These are phyloP conservation scores for Gynostemma pentaphyllum DNA, from an alignment of 306 rosid genomes.

Conservation along the genomic window DNA sequence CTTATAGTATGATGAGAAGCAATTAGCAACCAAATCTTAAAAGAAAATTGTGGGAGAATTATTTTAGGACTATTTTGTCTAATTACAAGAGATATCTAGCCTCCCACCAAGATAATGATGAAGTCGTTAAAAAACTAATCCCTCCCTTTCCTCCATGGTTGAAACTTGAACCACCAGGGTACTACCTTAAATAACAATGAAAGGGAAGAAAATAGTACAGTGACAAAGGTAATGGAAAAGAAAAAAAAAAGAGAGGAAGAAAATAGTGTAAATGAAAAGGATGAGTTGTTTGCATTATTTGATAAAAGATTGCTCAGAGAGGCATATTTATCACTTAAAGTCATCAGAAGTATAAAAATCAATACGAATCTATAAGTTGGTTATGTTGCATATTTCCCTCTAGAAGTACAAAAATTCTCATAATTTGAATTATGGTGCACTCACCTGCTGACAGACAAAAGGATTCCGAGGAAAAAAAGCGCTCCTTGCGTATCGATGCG, in stretches of 20 bases:
- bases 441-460: slow-evolving; percentile 86
- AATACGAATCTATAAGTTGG: not conserved
- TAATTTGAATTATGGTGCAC: not conserved
- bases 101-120: too few relatives aligned
- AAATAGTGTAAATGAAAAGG: not conserved
- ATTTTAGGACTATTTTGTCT: too few relatives aligned
- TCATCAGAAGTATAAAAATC: not conserved
- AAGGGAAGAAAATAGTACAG: not conserved
- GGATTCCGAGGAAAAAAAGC: slow-evolving; percentile 90
- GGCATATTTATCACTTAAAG: not conserved
- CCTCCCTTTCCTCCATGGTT: too few relatives aligned
- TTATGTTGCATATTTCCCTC: not conserved
- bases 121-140: too few relatives aligned
- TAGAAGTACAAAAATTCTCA: not conserved
- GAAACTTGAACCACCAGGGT: too few relatives aligned
- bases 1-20: not conserved
- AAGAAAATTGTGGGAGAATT: too few relatives aligned
- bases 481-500: slow-evolving; percentile 92
- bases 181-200: too few relatives aligned
- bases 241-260: not conserved
- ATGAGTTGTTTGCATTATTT: not conserved
- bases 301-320: not conserved
- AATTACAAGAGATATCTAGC: too few relatives aligned
- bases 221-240: not conserved
- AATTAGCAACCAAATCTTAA: not conserved